Evolutionary conservation across 257 asterid genomes (phyloP).

Genomic region (Penstemon eatonii): DNA sequence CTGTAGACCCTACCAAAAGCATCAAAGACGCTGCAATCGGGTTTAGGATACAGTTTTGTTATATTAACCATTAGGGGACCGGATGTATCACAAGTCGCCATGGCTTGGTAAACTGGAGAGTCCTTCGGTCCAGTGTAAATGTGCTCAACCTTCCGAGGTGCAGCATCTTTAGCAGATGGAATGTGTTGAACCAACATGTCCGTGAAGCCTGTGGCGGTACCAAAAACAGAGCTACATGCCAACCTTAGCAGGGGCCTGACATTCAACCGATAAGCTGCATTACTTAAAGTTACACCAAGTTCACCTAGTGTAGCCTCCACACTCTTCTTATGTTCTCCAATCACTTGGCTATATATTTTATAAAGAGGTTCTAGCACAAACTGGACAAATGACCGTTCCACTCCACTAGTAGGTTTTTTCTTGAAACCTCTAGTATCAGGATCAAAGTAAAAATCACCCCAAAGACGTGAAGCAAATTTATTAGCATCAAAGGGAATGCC

Average conservation of each 20-base stretch:
- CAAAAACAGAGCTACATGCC: conserved; percentile 95
- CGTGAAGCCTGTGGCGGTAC: conserved; percentile 92
- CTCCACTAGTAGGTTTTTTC: conserved; percentile 85
- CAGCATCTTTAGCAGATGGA: conserved; percentile 95
- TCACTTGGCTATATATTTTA: conserved; percentile 89
- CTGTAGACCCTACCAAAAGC: conserved; percentile 97
- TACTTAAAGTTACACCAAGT: conserved; percentile 92
- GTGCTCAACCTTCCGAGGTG: conserved; percentile 80
- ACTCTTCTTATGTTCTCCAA: conserved; percentile 96
- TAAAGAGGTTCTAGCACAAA: conserved; percentile 94
- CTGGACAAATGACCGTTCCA: conserved; percentile 90
- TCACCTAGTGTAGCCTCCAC: conserved; percentile 91
- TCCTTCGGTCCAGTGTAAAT: conserved; percentile 86
- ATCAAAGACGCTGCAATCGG: conserved; percentile 95
- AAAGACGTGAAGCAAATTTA: conserved; percentile 87
- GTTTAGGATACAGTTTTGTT: conserved; percentile 88
- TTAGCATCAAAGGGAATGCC: conserved; percentile 90
- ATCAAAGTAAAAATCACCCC: conserved; percentile 96
- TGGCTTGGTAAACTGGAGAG: conserved; percentile 68
- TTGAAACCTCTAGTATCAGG: conserved; percentile 71
- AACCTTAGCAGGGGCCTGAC: conserved; percentile 87
- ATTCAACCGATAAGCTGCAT: conserved; percentile 88
- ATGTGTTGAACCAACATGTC: conserved; percentile 96
- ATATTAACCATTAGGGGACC: conserved; percentile 94
- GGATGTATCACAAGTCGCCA: conserved; percentile 78